A percentile compares a stretch with the other conserved stretches of the same genome.
Conservation (phyloP, 768 basidiomycete genomes). For the Russula lepida region DNA sequence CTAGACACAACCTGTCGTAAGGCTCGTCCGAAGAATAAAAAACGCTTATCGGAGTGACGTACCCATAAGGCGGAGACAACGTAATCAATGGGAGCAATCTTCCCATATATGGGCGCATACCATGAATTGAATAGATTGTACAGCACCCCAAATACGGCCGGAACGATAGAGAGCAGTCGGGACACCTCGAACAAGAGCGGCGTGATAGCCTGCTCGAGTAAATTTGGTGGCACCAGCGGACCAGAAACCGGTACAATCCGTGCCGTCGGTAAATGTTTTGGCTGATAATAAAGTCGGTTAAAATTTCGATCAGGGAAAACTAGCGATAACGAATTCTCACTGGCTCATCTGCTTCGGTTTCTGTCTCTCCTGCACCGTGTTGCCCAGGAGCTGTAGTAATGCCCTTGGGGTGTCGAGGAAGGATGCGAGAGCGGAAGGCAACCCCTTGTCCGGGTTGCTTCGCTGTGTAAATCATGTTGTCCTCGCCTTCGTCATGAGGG, state of each 20-base stretch:
- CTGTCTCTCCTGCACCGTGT: constrained; percentile 64
- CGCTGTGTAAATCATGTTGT: constrained; percentile 11
- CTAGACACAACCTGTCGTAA: constrained; percentile 33
- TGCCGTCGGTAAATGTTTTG: constrained; percentile 59
- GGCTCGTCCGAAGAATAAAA: background rate
- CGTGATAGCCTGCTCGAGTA: constrained; percentile 40
- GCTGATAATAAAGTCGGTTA: constrained; percentile 26
- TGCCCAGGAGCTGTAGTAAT: constrained; percentile 59
- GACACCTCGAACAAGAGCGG: constrained; percentile 62
- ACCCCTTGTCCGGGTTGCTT: constrained; percentile 8
- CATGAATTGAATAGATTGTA: constrained; percentile 51
- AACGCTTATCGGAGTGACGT: constrained; percentile 20
- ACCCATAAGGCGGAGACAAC: constrained; percentile 69
- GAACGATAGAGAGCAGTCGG: constrained; percentile 63
- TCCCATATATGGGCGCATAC: constrained; percentile 33
- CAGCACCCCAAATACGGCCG: constrained; percentile 57
- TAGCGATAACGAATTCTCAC: constrained; percentile 35
- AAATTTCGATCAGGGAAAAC: constrained; percentile 1
- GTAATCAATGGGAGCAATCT: constrained; percentile 48
- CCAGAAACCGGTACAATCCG: constrained; percentile 47
- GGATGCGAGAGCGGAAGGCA: constrained; percentile 17
- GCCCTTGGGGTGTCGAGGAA: constrained; percentile 13
- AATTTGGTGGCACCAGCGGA: constrained; percentile 41
- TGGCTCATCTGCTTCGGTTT: constrained; percentile 70
- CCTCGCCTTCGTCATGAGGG: constrained; percentile 7